Base-by-base conservation (phyloP, 805 yeast genomes). In the Saccharomycopsis schoenii region DNA sequence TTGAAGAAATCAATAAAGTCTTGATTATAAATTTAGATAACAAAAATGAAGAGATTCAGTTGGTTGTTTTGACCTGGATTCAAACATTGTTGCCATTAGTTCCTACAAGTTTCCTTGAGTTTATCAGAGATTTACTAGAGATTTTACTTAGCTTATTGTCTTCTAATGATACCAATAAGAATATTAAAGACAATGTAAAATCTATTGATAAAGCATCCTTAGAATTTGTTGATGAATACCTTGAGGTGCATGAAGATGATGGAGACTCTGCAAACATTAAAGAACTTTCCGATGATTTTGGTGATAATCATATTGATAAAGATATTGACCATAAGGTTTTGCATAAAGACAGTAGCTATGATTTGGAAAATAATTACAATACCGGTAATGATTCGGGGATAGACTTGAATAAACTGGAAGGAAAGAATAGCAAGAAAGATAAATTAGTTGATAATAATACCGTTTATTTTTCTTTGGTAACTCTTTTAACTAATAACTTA, bases 61-160 rank as follows among this genome's bases (percentile, higher is more conserved):
- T 85, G 39, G 88, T 88, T 2, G 89, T 89, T 0, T 75, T 93
- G 57, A 82, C 83, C 56, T 94, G 99, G 99, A 73, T 94, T 15
- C 84, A 82, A 60, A 84, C 84, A 17, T 76, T 94, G 40, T 73
- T 94, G 29, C 82, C 81, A 15, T 83, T 88, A 17, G 83, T 93
- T 0, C 93, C 97, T 0, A 76, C 79, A 47, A 87, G 92, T 55
- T 85, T 93, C 64, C 76, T 88, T 29, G 83, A 85, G 25, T 86
- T 82, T 62, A 79, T 89, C 58, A 90, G 97, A 1, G 85, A 88
- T 60, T 76, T 93, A 47, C 75, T 93, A 15, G 78, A 92, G 1
- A 82, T 86, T 4, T 74, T 89, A 50, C 75, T 92, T 63, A 80
- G 85, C 19, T 77, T 86, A 1, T 77, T 85, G 69, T 82, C 88